Base-by-base conservation (phyloP, 208 protist genomes). In the Acanthamoeba sp. region DNA sequence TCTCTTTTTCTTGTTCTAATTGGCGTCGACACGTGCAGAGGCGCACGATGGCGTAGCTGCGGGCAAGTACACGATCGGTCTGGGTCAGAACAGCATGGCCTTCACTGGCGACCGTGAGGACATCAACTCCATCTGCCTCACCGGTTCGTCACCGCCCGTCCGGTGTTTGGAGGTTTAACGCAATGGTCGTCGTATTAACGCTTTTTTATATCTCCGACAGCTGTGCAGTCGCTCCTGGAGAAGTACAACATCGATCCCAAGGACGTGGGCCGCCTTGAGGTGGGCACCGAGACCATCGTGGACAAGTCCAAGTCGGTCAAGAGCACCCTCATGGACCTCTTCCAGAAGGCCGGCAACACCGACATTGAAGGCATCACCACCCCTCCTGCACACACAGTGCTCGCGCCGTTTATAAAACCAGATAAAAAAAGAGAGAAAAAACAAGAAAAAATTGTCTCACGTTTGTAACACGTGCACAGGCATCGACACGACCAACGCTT, bases 231-330 rank as follows among this genome's bases (percentile, higher is more conserved):
- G 24, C 95, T 99, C 0, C 87, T 99, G 71, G 96, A 97, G 0
- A 98, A 97, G 80, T 97, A 97, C 94, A 59, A 93, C 52, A 95
- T 98, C 20, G 66, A 87, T 27, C 95, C 95, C 82, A 45, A 73
- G 0, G 90, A 96, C 16, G 97, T 99, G 80, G 98, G 98, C 22
- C 95, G 98, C 16, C 94, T 99, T 12, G 98, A 98, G 93, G 98
- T 99, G 52, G 98, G 98, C 50, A 99, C 98, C 32, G 98, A 99
- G 95, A 98, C 98, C 50, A 84, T 98, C 12, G 95, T 99, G 48
- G 98, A 99, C 93, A 98, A 98, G 78, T 98, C 96, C 64, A 99
- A 99, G 95, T 97, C 95, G 27, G 96, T 98, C 24, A 99, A 99
- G 94, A 97, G 97, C 10, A 93, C 95, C 38, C 80, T 99, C 2